These are phyloP conservation scores for Xylaria curta DNA, from an alignment of 495 filamentous ascomycete genomes.

Conservation along the genomic window DNA sequence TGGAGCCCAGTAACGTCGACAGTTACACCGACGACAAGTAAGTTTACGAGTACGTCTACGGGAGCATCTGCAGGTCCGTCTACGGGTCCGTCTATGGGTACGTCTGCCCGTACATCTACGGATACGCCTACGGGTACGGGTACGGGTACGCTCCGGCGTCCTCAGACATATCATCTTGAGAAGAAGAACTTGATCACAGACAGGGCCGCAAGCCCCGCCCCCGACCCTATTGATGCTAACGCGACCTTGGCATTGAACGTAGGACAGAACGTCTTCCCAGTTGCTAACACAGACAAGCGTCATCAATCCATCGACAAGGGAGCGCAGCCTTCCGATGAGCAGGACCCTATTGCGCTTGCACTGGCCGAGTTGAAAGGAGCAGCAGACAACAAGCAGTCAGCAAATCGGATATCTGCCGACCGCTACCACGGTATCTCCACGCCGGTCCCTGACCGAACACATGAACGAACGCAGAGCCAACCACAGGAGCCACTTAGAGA, in stretches of 20 bases:
- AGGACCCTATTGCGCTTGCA: conserved; percentile 89
- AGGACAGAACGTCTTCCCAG: conserved; percentile 95
- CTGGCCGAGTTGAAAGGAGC: conserved; percentile 91
- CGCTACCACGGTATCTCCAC: conserved; percentile 89
- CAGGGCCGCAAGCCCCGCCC: conserved; percentile 71
- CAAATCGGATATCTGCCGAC: conserved; percentile 86
- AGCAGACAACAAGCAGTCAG: conserved; percentile 69
- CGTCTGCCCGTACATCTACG: no score
- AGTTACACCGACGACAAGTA: conserved; percentile 8
- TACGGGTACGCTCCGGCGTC: conserved; percentile 36
- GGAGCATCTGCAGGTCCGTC: conserved; percentile 10
- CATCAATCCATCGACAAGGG: conserved; percentile 43
- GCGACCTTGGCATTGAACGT: conserved; percentile 96
- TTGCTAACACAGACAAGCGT: conserved; percentile 76
- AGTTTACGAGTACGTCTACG: conserved; percentile 17
- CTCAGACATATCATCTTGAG: conserved; percentile 15
- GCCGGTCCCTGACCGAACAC: conserved; percentile 65
- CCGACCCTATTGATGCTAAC: conserved; percentile 91
- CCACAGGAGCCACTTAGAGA: background rate
- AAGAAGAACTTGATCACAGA: conserved; percentile 48
- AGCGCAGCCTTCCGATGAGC: conserved; percentile 47
- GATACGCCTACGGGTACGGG: conserved; percentile 19
- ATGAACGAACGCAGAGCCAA: conserved; percentile 43
- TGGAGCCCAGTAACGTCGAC: conserved; percentile 53
- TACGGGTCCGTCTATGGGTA: conserved; percentile 2